phyloP scores from a whole-genome alignment of 108 stramenopile species.

The Hondaea fermentalgiana region DNA sequence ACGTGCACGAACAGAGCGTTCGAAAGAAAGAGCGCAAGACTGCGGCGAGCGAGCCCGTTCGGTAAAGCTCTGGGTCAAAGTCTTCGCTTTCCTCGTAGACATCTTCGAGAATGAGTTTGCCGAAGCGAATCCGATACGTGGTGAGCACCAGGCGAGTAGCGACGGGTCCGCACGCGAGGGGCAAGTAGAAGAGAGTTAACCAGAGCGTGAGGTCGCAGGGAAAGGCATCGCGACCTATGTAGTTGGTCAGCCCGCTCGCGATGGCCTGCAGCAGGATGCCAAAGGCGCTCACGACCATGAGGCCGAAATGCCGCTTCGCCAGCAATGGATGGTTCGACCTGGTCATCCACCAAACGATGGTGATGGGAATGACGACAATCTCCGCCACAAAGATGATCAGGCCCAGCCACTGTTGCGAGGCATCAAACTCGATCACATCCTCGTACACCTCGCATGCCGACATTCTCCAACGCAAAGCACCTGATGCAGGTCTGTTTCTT shows the following conservation, averaged over 20 bases:
- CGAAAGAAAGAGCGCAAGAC: background rate
- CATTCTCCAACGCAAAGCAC: too few species aligned
- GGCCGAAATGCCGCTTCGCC: background rate
- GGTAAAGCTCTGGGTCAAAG: background rate
- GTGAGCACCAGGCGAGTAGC: background rate
- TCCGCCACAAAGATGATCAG: background rate
- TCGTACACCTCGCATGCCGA: too few species aligned
- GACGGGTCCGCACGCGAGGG: background rate
- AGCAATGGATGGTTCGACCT: background rate
- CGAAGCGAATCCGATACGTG: background rate
- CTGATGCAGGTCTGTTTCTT: too few species aligned
- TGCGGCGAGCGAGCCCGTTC: background rate
- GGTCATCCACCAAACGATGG: background rate
- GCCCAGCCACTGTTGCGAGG: background rate
- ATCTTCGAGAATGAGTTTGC: background rate
- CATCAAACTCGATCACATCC: too few species aligned
- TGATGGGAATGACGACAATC: background rate
- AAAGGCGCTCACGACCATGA: background rate
- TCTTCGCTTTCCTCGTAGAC: background rate
- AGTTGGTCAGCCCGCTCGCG: background rate
- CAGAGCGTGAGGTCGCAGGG: background rate
- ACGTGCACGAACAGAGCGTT: background rate
- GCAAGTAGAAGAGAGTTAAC: background rate
- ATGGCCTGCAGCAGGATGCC: background rate
- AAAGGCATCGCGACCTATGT: background rate